Evolutionary conservation across 345 rosid genomes (phyloP).

Genomic region (Melastoma malabathricum): DNA sequence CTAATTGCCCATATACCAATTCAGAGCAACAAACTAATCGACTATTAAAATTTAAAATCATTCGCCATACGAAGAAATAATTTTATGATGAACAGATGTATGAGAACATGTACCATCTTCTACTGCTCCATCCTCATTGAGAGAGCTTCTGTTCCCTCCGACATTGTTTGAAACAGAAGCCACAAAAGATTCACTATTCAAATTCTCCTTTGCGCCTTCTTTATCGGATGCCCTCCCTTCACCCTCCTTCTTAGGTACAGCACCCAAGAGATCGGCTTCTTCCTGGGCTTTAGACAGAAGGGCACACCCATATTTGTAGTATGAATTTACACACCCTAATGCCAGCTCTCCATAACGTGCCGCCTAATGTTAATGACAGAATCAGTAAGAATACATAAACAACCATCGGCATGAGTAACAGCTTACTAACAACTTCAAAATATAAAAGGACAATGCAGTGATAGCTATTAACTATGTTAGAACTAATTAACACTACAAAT

Average conservation of each 20-base stretch:
- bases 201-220: slow-evolving; percentile 27
- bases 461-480: too few relatives aligned
- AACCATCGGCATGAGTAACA: not conserved
- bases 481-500: too few relatives aligned
- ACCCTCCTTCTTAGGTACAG: slow-evolving; percentile 55
- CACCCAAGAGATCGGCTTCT: slow-evolving; percentile 78
- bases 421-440: too few relatives aligned
- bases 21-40: too few relatives aligned
- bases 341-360: slow-evolving; percentile 63
- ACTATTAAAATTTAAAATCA: not conserved
- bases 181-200: slow-evolving; percentile 32
- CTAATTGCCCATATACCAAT: too few relatives aligned
- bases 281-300: slow-evolving; percentile 79
- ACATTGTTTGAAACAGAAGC: slow-evolving; percentile 34
- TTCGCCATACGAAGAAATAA: not conserved
- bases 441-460: too few relatives aligned
- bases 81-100: not conserved
- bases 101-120: slow-evolving; percentile 26
- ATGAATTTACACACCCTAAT: slow-evolving; percentile 48
- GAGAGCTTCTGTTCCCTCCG: slow-evolving; percentile 38
- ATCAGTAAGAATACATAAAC: not conserved
- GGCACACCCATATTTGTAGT: slow-evolving; percentile 73
- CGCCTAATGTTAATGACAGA: slow-evolving; percentile 23
- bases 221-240: slow-evolving; percentile 26
- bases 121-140: slow-evolving; percentile 27